Conservation (phyloP, 2,329 filamentous ascomycete species). For the Eurotiales sp. region DNA sequence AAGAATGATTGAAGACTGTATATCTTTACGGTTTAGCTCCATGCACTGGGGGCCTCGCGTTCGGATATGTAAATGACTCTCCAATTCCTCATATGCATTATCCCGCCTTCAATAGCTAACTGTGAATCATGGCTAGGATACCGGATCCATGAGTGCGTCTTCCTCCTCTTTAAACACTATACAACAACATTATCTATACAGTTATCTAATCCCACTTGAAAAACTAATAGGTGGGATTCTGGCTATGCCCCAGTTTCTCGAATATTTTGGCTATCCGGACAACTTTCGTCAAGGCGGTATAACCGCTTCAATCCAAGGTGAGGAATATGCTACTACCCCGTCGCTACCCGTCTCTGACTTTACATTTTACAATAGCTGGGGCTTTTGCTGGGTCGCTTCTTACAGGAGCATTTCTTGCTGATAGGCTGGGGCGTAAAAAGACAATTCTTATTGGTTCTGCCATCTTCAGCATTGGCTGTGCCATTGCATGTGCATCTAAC, state of each 20-base stretch:
- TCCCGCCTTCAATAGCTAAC: too few species aligned
- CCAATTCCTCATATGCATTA: too few species aligned
- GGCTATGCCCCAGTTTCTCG: conserved; percentile 22
- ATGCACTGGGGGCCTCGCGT: conserved; percentile 24
- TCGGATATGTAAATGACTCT: conserved; percentile 24
- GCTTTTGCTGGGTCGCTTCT: conserved; percentile 45
- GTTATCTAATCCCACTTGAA: too few species aligned
- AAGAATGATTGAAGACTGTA: too few species aligned
- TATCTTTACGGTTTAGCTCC: conserved; percentile 26
- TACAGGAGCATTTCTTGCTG: conserved; percentile 44
- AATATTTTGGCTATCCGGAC: conserved; percentile 23
- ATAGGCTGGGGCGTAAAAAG: conserved; percentile 41
- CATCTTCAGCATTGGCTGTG: conserved; percentile 46
- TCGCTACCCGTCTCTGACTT: too few species aligned
- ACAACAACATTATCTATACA: too few species aligned
- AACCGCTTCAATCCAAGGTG: conserved; percentile 46
- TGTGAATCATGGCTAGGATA: too few species aligned
- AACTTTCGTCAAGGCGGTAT: conserved; percentile 33
- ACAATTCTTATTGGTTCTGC: conserved; percentile 43
- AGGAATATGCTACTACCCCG: too few species aligned
- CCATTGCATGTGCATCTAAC: conserved; percentile 23
- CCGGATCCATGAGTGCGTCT: conserved; percentile 23
- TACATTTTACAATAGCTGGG: too few species aligned
- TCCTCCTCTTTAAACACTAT: too few species aligned
- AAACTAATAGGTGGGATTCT: too few species aligned